Evolutionary conservation across 306 rosid genomes (phyloP), one percentile per base, ranked within the genome.

Genomic region (Luffa aegyptiaca): DNA sequence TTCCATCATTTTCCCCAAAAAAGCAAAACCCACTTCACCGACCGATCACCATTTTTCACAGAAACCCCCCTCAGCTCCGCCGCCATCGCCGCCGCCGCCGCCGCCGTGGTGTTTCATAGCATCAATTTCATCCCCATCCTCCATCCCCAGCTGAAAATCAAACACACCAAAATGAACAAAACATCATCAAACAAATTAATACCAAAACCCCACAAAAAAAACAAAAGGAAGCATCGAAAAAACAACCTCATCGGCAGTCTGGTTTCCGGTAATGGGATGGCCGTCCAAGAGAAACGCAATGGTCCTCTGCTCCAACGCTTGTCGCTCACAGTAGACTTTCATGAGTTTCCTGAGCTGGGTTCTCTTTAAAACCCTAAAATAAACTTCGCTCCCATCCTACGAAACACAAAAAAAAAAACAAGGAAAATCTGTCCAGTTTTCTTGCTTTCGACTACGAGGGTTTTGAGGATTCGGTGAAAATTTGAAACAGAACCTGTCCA

Each of bases 21-120:
- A 63, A 53, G 11, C 12, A 53, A 55, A 55, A n/a, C 62, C 75
- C 41, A 46, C 20, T 10, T 66, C 20, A 3, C 51, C 2, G 74
- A 68, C 49, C 49, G 5, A 8, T 6, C 17, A n/a, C n/a, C n/a
- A 68, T 68, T 14, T 52, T 1, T 18, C 33, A 9, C 2, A 18
- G 45, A 21, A 64, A 9, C 13, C 55, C 5, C 8, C 18, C 35
- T n/a, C 18, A 1, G 55, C 7, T 48, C 55, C 35, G 14, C 48
- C 31, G 8, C 62, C 62, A 52, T 87, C 89, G 1, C 89, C 91
- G 48, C 31, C 63, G 10, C 79, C 73, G 70, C 89, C 91, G 0
- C 89, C 93, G 41, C 79, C 82, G 65, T 87, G 93, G 79, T 89
- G 93, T 79, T 80, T 49, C 91, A 89, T 89, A 0, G 88, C 93